A percentile compares a stretch with the other conserved stretches of the same genome.
phyloP scores from a whole-genome alignment of 73 alveolate species.

The Halteria grandinella region DNA sequence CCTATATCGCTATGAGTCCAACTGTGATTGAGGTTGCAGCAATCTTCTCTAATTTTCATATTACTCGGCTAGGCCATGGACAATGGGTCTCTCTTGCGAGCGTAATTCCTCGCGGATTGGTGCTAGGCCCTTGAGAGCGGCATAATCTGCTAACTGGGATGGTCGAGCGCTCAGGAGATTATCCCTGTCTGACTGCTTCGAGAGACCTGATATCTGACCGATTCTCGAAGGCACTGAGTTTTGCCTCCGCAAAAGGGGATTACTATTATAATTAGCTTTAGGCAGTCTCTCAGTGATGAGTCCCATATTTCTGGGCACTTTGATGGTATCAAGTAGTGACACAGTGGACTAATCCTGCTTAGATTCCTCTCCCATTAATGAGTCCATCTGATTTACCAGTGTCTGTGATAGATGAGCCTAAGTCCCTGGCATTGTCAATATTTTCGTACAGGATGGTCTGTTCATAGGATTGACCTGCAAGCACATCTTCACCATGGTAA shows the following conservation, averaged over 20 bases:
- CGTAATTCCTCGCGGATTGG: conserved; percentile 34
- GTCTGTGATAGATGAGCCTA: conserved; percentile 42
- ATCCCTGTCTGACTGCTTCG: too few relatives aligned
- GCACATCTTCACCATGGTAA: conserved; percentile 56
- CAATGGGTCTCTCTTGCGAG: too few relatives aligned
- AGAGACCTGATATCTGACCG: conserved; percentile 20
- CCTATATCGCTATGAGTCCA: too few relatives aligned
- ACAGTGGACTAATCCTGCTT: too few relatives aligned
- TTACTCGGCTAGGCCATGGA: too few relatives aligned
- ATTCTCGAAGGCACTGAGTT: conserved; percentile 47
- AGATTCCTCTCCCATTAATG: conserved; percentile 3
- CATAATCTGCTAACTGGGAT: conserved; percentile 14
- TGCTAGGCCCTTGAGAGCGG: conserved; percentile 8
- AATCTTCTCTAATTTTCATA: too few relatives aligned
- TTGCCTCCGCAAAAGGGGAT: conserved; percentile 35
- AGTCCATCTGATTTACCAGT: conserved; percentile 10
- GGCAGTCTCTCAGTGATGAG: conserved; percentile 93
- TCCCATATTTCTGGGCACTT: conserved; percentile 89
- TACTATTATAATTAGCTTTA: conserved; percentile 82
- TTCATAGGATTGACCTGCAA: conserved; percentile 72
- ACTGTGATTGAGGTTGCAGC: too few relatives aligned
- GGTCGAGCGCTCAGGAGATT: conserved; percentile 47
- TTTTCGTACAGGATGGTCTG: conserved; percentile 80
- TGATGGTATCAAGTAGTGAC: conserved; percentile 82
- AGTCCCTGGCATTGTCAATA: conserved; percentile 62